phyloP scores from a whole-genome alignment of 768 basidiomycete species.

The Lentinula sp. region DNA sequence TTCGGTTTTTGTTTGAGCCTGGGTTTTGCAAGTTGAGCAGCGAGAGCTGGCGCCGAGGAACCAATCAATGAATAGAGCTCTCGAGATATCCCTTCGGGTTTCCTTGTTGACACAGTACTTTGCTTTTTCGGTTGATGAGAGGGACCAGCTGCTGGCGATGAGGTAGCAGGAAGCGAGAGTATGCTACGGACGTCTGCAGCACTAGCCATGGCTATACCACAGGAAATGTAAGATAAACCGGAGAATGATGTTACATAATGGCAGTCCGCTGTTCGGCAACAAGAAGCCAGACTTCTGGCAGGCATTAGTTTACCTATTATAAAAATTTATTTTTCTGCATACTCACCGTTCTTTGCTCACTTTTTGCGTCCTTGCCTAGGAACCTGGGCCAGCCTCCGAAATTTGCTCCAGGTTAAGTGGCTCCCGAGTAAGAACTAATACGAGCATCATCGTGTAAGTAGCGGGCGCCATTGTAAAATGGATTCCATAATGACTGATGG shows the following conservation, averaged over 20 bases:
- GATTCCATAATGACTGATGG: too few relatives aligned
- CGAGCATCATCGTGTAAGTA: too few relatives aligned
- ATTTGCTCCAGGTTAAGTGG: too few relatives aligned
- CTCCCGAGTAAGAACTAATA: too few relatives aligned
- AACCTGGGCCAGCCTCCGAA: too few relatives aligned
- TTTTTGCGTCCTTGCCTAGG: too few relatives aligned
- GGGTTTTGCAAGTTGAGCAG: constrained; percentile 73
- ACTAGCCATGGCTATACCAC: constrained; percentile 25
- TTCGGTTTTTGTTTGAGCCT: constrained; percentile 85
- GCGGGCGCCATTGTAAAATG: too few relatives aligned
- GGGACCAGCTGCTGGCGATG: constrained; percentile 31
- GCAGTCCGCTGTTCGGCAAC: too few relatives aligned
- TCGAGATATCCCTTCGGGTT: constrained; percentile 87
- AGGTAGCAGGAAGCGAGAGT: constrained; percentile 53
- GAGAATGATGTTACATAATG: neutral
- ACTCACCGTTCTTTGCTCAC: too few relatives aligned
- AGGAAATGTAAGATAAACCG: neutral
- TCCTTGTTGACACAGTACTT: constrained; percentile 36
- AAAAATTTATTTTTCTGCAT: too few relatives aligned
- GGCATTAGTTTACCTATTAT: too few relatives aligned
- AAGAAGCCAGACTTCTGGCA: too few relatives aligned
- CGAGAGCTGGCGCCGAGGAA: constrained; percentile 83
- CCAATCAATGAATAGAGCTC: constrained; percentile 95
- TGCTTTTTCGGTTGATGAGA: constrained; percentile 41
- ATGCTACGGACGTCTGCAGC: constrained; percentile 84